These are phyloP conservation scores for Picea sitchensis DNA, from an alignment of 75 land plant genomes.

Conservation along the genomic window DNA sequence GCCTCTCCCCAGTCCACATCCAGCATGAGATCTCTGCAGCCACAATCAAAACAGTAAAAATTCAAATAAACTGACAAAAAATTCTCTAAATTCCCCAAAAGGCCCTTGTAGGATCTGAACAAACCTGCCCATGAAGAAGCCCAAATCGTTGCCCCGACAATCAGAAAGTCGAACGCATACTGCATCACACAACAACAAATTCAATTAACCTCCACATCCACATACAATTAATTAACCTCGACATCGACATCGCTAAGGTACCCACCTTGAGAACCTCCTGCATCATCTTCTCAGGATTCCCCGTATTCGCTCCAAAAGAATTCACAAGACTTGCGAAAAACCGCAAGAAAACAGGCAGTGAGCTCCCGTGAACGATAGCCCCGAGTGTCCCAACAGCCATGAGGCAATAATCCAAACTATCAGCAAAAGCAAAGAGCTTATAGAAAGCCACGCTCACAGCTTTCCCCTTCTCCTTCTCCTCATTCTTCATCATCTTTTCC, in stretches of 20 bases:
- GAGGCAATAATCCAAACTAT: constrained; percentile 60
- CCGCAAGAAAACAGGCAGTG: constrained; percentile 74
- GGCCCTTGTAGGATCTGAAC: background rate
- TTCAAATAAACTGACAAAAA: background rate
- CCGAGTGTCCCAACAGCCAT: constrained; percentile 65
- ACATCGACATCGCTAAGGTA: background rate
- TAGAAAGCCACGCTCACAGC: constrained; percentile 16
- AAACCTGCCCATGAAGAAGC: constrained; percentile 92
- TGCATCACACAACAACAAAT: constrained; percentile 27
- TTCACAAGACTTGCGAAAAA: constrained; percentile 85
- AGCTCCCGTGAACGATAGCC: constrained; percentile 74
- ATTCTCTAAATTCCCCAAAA: background rate
- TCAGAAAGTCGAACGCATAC: constrained; percentile 82
- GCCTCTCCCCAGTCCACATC: constrained; percentile 99
- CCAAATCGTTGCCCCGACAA: constrained; percentile 81
- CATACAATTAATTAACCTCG: background rate
- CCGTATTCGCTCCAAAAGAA: constrained; percentile 64
- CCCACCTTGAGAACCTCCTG: constrained; percentile 53
- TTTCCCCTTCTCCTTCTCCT: background rate
- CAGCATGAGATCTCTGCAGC: constrained; percentile 86
- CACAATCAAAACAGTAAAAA: constrained; percentile 11
- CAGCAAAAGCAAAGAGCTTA: constrained; percentile 56
- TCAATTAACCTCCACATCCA: background rate
- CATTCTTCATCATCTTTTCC: too few species aligned
- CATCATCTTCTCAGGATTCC: constrained; percentile 52